phyloP scores from a whole-genome alignment of 768 basidiomycete genomes.

The Leccinum longicurvipes region DNA sequence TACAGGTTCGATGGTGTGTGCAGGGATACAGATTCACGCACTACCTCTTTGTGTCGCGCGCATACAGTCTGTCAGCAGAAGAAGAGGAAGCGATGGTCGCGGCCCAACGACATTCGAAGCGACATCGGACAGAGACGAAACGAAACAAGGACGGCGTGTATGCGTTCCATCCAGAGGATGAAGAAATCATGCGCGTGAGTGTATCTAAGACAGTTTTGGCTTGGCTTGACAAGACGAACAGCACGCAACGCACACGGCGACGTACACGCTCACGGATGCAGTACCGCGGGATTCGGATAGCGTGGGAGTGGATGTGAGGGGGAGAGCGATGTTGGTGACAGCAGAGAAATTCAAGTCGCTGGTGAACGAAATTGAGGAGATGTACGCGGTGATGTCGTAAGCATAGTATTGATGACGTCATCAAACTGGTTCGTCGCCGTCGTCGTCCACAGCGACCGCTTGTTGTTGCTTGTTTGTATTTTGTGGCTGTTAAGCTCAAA shows the following conservation, averaged over 20 bases:
- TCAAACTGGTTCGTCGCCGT: background rate
- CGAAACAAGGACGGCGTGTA: conserved; percentile 51
- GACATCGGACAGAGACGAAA: conserved; percentile 28
- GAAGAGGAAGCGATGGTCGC: conserved; percentile 56
- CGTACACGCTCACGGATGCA: conserved; percentile 49
- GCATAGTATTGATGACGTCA: background rate
- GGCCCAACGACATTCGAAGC: conserved; percentile 40
- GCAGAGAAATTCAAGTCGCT: conserved; percentile 40
- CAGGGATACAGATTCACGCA: conserved; percentile 70
- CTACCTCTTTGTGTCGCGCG: conserved; percentile 72
- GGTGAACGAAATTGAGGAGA: conserved; percentile 37
- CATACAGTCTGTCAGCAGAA: conserved; percentile 67
- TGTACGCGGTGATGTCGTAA: conserved; percentile 35
- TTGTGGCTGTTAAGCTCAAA: conserved; percentile 13
- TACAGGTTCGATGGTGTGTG: background rate
- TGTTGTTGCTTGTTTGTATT: conserved; percentile 17
- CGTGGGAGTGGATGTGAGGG: conserved; percentile 70
- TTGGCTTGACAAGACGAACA: background rate
- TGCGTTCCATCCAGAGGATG: conserved; percentile 87
- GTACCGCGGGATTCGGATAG: conserved; percentile 58
- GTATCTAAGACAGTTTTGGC: background rate
- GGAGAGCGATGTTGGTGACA: conserved; percentile 62
- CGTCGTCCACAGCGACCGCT: too few relatives aligned
- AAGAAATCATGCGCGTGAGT: conserved; percentile 59
- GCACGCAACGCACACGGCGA: conserved; percentile 20